phyloP scores from a whole-genome alignment of 2,329 filamentous ascomycete species.

The Gaeumannomyces tritici region DNA sequence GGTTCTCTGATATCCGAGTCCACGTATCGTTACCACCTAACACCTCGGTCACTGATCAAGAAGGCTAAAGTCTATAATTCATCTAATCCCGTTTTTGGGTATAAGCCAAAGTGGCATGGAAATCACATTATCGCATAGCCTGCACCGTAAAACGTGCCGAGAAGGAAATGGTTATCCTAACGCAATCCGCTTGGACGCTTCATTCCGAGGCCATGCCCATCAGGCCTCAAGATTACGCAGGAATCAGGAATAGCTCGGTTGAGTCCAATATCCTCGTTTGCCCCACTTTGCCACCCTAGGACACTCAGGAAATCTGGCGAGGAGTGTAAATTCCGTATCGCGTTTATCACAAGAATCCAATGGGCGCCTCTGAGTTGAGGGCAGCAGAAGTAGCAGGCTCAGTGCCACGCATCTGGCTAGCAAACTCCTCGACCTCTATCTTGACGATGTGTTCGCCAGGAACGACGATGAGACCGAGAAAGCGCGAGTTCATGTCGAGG shows the following conservation, averaged over 20 bases:
- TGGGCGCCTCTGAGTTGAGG: background rate
- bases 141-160: background rate
- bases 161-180: background rate
- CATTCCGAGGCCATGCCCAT: background rate
- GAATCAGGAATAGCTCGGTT: too few relatives aligned
- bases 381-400: background rate
- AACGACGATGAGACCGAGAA: conserved; percentile 81
- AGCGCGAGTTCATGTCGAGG: conserved; percentile 72
- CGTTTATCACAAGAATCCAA: background rate
- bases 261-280: too few relatives aligned
- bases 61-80: too few relatives aligned
- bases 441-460: conserved; percentile 78
- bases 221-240: too few relatives aligned
- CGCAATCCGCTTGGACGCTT: too few relatives aligned
- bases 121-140: background rate
- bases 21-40: too few relatives aligned
- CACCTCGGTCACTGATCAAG: background rate
- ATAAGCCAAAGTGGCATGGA: too few relatives aligned
- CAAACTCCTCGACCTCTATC: conserved; percentile 78
- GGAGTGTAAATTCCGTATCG: too few relatives aligned
- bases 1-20: too few relatives aligned
- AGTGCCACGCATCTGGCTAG: conserved; percentile 36
- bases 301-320: too few relatives aligned
- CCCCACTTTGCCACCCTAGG: too few relatives aligned
- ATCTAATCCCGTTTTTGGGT: too few relatives aligned